A percentile compares a stretch with the other conserved stretches of the same genome.
Evolutionary conservation across 345 rosid species (phyloP).

Genomic region (Cardamine resedifolia): DNA sequence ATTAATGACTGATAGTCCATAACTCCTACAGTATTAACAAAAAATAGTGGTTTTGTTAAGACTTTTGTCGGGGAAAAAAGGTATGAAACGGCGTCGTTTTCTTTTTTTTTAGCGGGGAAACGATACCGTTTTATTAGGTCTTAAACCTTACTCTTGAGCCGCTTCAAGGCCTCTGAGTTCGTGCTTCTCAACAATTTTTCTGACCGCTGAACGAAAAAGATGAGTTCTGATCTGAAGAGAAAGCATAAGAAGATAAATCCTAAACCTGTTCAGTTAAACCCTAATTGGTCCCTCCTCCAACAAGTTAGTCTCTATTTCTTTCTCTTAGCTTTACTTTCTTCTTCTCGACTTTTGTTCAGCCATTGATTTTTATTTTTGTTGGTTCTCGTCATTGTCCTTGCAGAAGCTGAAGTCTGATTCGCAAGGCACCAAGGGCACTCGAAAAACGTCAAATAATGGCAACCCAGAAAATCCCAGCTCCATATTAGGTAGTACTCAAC

Average conservation of each 20-base stretch:
- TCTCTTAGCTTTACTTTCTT: not conserved
- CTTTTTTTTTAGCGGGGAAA: not conserved
- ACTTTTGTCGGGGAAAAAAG: not conserved
- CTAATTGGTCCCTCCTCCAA: constrained; percentile 86
- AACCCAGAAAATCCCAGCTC: constrained; percentile 43
- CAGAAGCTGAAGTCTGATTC: constrained; percentile 60
- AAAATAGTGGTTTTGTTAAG: not conserved
- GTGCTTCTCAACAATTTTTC: not conserved
- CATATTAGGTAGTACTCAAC: constrained; percentile 48
- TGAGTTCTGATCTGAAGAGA: constrained; percentile 31
- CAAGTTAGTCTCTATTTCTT: constrained; percentile 44
- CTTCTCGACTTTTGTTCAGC: not conserved
- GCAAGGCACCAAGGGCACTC: constrained; percentile 32
- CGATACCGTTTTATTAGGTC: constrained; percentile 21
- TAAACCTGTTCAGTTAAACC: constrained; percentile 51
- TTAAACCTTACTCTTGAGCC: constrained; percentile 19
- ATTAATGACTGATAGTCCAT: too few species aligned
- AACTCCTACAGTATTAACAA: too few species aligned
- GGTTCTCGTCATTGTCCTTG: not conserved
- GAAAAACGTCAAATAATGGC: constrained; percentile 26
- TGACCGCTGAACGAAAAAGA: constrained; percentile 9
- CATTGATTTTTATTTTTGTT: not conserved
- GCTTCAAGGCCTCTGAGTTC: not conserved
- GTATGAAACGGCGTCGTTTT: not conserved
- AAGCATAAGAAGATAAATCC: constrained; percentile 44